Base-by-base conservation (phyloP, 768 basidiomycete genomes). In the Psilocybe tampanensis region DNA sequence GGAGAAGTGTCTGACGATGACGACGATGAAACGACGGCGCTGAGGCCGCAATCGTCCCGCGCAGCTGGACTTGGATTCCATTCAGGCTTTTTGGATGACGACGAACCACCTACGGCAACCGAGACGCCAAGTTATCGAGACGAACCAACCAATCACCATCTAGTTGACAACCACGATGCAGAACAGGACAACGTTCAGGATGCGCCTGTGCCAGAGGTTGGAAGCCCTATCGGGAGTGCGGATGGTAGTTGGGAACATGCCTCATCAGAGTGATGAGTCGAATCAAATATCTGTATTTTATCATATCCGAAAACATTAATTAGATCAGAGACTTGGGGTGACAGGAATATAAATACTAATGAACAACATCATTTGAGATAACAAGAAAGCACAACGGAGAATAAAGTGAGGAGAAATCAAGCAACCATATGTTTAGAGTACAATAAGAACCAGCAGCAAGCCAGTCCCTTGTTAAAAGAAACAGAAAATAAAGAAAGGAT, bases 1-100 rank as follows among this genome's bases (percentile, higher is more conserved):
- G 94, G 94, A 33, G 94, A 94, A 66, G 81, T 87, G 23, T 90
- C 88, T 26, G 94, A 59, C 44, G 86, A 86, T 18, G 88, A 90
- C 56, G 86, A 75, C 13, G 84, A 92, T 64, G 94, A 95, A 67
- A 80, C 80, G 60, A 86, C 87, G 0, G 82, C 81, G 26, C 74
- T 95, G 50, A 78, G 80, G 24, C 72, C 74, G 65, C 71, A 69
- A 3, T 65, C 57, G 48, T 68, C 69, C 24, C 68, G 66, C n/a
- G 60, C 72, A 33, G 75, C 52, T 64, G 76, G 75, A 1, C 62
- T 85, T 1, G 83, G 79, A 2, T 89, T 88, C 72, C 92, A 94
- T 69, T 85, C 90, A 33, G 90, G 85, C 24, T 93, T 93, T 74
- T 72, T 93, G 66, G 90, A 91, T 22, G 93, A 94, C 66, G 92